Percentiles rank a stretch among this genome's conserved stretches.
These are phyloP conservation scores for Globisporangium sylvaticum DNA, from an alignment of 352 stramenopile species.

Conservation along the genomic window DNA sequence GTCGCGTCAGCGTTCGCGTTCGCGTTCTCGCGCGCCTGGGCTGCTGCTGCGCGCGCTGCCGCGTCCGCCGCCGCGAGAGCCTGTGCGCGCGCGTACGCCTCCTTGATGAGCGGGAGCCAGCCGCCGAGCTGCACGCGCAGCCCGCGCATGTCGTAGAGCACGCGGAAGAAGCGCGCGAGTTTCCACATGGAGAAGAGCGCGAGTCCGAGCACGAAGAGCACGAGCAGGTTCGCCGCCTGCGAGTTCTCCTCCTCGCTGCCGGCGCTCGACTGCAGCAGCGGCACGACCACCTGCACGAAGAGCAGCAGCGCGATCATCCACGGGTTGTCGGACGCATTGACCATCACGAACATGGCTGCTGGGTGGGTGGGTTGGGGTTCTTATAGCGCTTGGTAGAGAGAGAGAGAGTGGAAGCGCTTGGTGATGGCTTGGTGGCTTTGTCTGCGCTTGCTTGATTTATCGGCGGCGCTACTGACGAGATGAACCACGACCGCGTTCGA, in stretches of 20 bases:
- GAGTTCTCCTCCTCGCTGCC: slow-evolving; percentile 42
- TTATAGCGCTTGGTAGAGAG: neutral
- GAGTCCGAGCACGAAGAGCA: slow-evolving; percentile 55
- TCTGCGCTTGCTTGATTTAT: neutral
- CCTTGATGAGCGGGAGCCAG: slow-evolving; percentile 54
- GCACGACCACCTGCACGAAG: slow-evolving; percentile 74
- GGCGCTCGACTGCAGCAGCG: slow-evolving; percentile 68
- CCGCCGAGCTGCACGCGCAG: slow-evolving; percentile 15
- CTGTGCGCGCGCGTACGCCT: slow-evolving; percentile 37
- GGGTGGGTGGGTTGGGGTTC: neutral
- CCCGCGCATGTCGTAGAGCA: slow-evolving; percentile 37
- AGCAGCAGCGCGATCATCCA: slow-evolving; percentile 77
- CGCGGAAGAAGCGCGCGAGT: slow-evolving; percentile 49
- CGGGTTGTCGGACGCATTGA: slow-evolving; percentile 74
- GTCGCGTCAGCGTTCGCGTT: slow-evolving; percentile 14
- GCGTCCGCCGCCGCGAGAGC: slow-evolving; percentile 29
- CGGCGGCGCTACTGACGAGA: neutral
- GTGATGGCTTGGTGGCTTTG: neutral
- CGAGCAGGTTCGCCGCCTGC: slow-evolving; percentile 46
- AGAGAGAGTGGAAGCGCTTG: neutral
- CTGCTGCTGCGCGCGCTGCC: slow-evolving; percentile 32
- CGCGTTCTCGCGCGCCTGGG: slow-evolving; percentile 27
- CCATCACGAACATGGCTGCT: slow-evolving; percentile 67
- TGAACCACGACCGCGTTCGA: neutral
- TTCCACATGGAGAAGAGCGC: slow-evolving; percentile 52